These are phyloP conservation scores for Aegle marmelos DNA, from an alignment of 345 rosid genomes.

Conservation along the genomic window DNA sequence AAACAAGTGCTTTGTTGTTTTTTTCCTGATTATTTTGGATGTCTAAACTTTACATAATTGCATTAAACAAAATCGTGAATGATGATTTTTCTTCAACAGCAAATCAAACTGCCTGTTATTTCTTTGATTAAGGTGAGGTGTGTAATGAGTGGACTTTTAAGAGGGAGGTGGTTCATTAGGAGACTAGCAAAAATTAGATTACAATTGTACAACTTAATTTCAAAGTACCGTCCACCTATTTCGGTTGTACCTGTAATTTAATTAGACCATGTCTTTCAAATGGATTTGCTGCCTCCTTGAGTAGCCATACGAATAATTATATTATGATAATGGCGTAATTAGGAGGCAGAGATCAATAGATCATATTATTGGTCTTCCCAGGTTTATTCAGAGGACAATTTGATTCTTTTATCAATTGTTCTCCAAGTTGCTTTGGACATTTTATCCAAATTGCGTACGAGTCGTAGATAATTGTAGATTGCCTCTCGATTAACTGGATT, in stretches of 20 bases:
- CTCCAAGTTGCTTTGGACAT: background rate
- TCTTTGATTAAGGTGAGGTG: background rate
- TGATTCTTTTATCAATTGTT: background rate
- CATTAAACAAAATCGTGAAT: too few relatives aligned
- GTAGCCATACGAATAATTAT: background rate
- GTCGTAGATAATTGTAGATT: background rate
- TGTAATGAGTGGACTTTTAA: background rate
- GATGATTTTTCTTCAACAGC: too few relatives aligned
- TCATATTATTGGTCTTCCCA: background rate
- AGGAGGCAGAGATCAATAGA: background rate
- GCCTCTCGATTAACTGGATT: constrained; percentile 1
- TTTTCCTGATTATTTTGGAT: background rate
- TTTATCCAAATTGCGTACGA: background rate
- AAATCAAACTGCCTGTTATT: background rate
- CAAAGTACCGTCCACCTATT: background rate
- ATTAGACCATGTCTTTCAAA: background rate
- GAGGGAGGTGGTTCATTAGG: background rate
- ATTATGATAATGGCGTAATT: constrained; percentile 3
- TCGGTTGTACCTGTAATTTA: background rate
- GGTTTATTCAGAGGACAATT: background rate
- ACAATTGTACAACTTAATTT: background rate
- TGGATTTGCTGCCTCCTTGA: constrained; percentile 6
- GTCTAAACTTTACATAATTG: background rate
- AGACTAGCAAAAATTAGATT: background rate
- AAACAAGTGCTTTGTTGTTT: background rate